Conservation (phyloP, 106 monocot species). For the Vanilla planifolia region DNA sequence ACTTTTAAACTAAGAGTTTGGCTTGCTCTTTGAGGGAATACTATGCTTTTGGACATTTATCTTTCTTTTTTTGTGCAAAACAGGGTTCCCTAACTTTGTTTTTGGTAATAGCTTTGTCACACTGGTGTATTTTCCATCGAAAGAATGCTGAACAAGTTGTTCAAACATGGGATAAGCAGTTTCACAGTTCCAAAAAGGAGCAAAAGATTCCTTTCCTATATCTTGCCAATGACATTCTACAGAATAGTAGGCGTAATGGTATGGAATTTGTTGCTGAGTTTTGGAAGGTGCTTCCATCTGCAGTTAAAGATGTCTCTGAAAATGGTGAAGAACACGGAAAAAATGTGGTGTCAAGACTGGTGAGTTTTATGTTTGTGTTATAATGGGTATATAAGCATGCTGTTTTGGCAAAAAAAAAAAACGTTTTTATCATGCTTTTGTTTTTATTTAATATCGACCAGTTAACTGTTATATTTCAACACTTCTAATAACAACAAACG, state of each 20-base stretch:
- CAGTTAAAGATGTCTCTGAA: conserved; percentile 75
- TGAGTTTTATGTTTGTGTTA: conserved; percentile 10
- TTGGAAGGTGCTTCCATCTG: conserved; percentile 97
- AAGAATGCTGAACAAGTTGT: conserved; percentile 91
- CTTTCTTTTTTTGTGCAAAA: not conserved
- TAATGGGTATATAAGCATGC: not conserved
- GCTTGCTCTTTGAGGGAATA: too few species aligned
- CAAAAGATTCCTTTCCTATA: conserved; percentile 73
- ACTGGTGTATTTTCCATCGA: conserved; percentile 97
- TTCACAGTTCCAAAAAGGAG: conserved; percentile 69
- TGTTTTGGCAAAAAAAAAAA: not conserved
- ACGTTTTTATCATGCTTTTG: not conserved
- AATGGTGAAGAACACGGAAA: conserved; percentile 85
- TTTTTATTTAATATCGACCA: too few species aligned
- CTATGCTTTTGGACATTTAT: too few species aligned
- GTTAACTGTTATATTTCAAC: too few species aligned
- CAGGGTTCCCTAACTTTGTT: conserved; percentile 35
- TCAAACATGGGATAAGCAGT: conserved; percentile 94
- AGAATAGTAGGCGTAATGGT: conserved; percentile 89
- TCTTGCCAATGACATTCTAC: conserved; percentile 95
- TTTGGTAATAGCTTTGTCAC: conserved; percentile 64
- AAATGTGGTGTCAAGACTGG: conserved; percentile 78
- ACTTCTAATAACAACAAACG: too few species aligned
- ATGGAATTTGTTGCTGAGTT: conserved; percentile 91
- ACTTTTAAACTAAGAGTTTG: too few species aligned